phyloP scores from a whole-genome alignment of 2,329 filamentous ascomycete species.

The Beauveria varroae region DNA sequence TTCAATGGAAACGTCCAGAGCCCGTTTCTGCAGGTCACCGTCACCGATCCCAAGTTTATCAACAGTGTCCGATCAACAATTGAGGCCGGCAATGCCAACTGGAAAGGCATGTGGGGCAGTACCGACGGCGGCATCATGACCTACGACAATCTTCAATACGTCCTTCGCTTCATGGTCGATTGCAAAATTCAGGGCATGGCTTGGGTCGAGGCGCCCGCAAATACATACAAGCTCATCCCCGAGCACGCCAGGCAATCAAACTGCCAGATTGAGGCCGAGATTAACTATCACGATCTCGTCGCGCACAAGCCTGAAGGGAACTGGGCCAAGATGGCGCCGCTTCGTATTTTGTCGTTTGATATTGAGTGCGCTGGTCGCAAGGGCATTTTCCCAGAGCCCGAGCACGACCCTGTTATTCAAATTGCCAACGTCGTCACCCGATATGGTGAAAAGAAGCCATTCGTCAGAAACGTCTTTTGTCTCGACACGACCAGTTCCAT shows the following conservation, averaged over 20 bases:
- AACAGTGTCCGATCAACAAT: slow-evolving; percentile 67
- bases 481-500: slow-evolving; percentile 88
- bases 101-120: slow-evolving; percentile 80
- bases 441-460: slow-evolving; percentile 93
- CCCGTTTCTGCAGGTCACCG: slow-evolving; percentile 88
- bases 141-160: slow-evolving; percentile 93
- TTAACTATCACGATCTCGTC: slow-evolving; percentile 76
- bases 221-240: slow-evolving; percentile 64
- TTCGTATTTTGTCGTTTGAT: slow-evolving; percentile 91
- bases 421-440: slow-evolving; percentile 93
- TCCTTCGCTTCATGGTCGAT: slow-evolving; percentile 96
- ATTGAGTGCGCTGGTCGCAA: slow-evolving; percentile 98
- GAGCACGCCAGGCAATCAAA: slow-evolving; percentile 69
- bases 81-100: slow-evolving; percentile 72
- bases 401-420: slow-evolving; percentile 90
- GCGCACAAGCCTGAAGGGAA: slow-evolving; percentile 85
- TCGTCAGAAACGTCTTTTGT: slow-evolving; percentile 94
- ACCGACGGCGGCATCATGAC: slow-evolving; percentile 68
- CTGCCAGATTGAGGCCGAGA: slow-evolving; percentile 89
- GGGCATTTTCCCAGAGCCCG: slow-evolving; percentile 90
- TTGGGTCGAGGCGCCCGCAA: slow-evolving; percentile 81
- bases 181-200: slow-evolving; percentile 92
- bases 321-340: slow-evolving; percentile 95
- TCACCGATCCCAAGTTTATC: slow-evolving; percentile 83
- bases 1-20: slow-evolving; percentile 91